Evolutionary conservation across 2,329 filamentous ascomycete species (phyloP), one percentile per base, ranked within the genome.

Genomic region (Phoma sp.): DNA sequence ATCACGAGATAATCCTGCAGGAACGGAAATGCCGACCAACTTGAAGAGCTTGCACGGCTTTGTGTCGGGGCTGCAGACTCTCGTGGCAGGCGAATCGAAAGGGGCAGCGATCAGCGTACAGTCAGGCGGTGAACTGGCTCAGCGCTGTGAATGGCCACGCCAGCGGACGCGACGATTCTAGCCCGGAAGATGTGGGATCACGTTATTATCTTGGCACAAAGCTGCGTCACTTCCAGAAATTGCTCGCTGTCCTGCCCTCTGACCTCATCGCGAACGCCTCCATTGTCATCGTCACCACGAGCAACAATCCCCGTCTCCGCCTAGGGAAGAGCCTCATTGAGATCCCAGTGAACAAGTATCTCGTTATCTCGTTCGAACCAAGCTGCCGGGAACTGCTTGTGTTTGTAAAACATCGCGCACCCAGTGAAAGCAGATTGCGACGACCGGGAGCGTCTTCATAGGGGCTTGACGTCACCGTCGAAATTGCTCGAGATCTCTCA

Each of bases 251-350:
- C 65, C 63, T 66, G 63, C 61, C 68, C 66, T 66, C 67, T 70
- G 68, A 72, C 68, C 68, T 72, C 69, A 72, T 72, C 67, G 64
- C 64, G 60, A 69, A 68, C 66, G 67, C 67, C 67, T 66, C 64
- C 55, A 68, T 60, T 62, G 66, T 71, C 66, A 69, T 69, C 67
- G 60, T 62, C 60, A 62, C 64, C 65, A 59, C 60, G 53, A 66
- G 60, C 64, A 65, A 43, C 61, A 57, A 59, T 57, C 64, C 64
- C 62, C 65, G 62, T 59, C 59, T 38, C 48, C 62, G 61, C 57
- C 64, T 39, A 57, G 59, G 45, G 52, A 57, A 64, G 65, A 68
- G 65, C 65, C 65, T 67, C 65, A 66, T 63, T 54, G 59, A 60
- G 50, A 46, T 36, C 47, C 62, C 59, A 55, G 48, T 52, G 49